These are phyloP conservation scores for Globisporangium emineosum DNA, from an alignment of 352 stramenopile species.

Conservation along the genomic window DNA sequence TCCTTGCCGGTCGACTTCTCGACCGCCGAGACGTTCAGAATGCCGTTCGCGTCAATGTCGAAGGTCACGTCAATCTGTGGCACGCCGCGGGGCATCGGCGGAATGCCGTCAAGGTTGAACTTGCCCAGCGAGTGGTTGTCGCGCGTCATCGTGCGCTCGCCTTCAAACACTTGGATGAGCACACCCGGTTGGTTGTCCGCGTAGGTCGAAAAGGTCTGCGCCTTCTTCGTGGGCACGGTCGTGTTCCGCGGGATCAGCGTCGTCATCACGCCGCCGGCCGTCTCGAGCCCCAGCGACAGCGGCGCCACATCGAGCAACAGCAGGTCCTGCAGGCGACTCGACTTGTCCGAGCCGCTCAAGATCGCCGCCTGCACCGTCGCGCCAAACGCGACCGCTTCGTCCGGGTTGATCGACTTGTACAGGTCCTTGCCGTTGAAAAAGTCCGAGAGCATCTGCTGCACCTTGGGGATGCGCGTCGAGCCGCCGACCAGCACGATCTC, in stretches of 20 bases:
- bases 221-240: conserved; percentile 60
- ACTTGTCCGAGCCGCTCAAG: conserved; percentile 21
- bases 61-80: conserved; percentile 78
- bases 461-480: conserved; percentile 48
- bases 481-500: conserved; percentile 35
- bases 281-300: conserved; percentile 70
- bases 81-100: conserved; percentile 60
- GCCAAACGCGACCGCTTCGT: conserved; percentile 61
- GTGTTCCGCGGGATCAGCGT: conserved; percentile 64
- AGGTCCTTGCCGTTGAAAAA: conserved; percentile 61
- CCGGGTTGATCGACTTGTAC: conserved; percentile 66
- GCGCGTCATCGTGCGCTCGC: conserved; percentile 86
- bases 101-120: conserved; percentile 63
- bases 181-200: conserved; percentile 68
- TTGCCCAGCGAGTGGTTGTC: conserved; percentile 74
- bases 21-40: conserved; percentile 86
- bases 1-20: conserved; percentile 86
- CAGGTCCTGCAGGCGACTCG: conserved; percentile 71
- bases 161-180: conserved; percentile 75
- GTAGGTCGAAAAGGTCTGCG: conserved; percentile 70
- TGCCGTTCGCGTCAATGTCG: conserved; percentile 74
- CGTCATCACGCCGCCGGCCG: conserved; percentile 72
- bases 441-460: conserved; percentile 47
- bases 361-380: conserved; percentile 40
- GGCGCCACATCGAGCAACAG: conserved; percentile 74